Evolutionary conservation across 768 basidiomycete species (phyloP), one percentile per base, ranked within the genome.

Genomic region (Kwoniella sp.): DNA sequence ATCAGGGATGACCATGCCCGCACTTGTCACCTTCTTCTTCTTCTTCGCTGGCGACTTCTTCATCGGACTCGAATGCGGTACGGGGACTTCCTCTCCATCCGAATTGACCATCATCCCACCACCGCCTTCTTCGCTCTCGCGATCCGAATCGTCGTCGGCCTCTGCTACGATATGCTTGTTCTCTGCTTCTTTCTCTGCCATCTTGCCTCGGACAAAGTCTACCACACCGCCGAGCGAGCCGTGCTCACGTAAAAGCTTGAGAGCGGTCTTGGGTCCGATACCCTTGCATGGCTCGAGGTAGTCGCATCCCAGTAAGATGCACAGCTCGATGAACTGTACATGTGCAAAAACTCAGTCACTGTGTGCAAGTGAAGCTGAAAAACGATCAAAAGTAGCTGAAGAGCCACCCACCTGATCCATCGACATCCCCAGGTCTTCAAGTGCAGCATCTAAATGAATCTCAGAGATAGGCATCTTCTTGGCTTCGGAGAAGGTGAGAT

Each of bases 221-320:
- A 96, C 83, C 38, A 96, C 89, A 2, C 84, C 85, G 50, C 84
- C 86, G 22, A 99, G 84, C 11, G 85, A 84, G 9, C 88, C 88
- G 64, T 91, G 83, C 75, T 99, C 95, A 67, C 90, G 84, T 50
- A 98, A 85, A 31, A 97, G 86, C 82, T 98, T 99, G 56, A 96
- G 83, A 2, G 95, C 96, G 15, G 89, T 92, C 79, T 97, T 96
- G 15, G 96, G 94, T 28, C 96, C 96, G 48, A 99, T 83, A 1
- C 96, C 96, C 81, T 88, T 94, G 78, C 96, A 93, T n/a, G 96
- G 96, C 79, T 99, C 96, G 63, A 99, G 88, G 82, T 99, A 99
- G 77, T 99, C 96, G 65, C 96, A 99, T 4, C 96, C 96, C 41
- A 98, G 87, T 9, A 99, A 85, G 69, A 99, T 90, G 77, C 95